Evolutionary conservation across 1,284 basidiomycete species (phyloP), one percentile per base, ranked within the genome.

Genomic region (Austroboletus novae-zelandiae): DNA sequence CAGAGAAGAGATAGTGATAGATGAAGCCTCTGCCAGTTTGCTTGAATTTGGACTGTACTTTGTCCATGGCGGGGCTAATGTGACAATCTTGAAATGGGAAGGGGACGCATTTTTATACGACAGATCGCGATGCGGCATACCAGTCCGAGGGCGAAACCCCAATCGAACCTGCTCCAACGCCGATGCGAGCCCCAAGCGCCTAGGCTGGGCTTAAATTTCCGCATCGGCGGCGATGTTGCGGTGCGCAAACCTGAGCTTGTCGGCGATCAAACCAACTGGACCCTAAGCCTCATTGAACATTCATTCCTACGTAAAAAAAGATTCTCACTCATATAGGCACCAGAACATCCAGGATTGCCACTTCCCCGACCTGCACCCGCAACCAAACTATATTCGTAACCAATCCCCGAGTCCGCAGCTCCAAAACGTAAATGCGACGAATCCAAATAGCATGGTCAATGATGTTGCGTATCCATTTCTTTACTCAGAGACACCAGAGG

Each of bases 1-100:
- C 45, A 4, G 59, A 56, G 42, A 59, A 66, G n/a, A 68, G 60
- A 40, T 70, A 70, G 49, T 62, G 61, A 27, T 70, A 71, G 20
- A 43, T 50, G 13, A 70, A 50, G n/a, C 50, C 53, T 30, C 68
- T 53, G 27, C 36, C 43, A 9, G 63, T 64, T 23, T 48, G 57
- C 55, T 63, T 69, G 53, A 58, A 58, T 23, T 54, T 64, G 1
- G 60, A 55, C 14, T 53, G 47, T 13, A 68, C 27, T 30, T 51
- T 61, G 42, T 68, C 68, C 66, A 70, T 66, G 5, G 14, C 4
- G 23, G 35, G 35, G 35, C 17, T 36, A 20, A 15, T 14, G 20
- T 13, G 23, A 15, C 10, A 10, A 10, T 14, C 14, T 13, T 15
- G 9, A 1, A 23, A 10, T 15, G 25, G 6, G 6, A 9, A 1